Evolutionary conservation across 495 filamentous ascomycete species (phyloP), one percentile per base, ranked within the genome.

Genomic region (Sabuloglossum arenarium): DNA sequence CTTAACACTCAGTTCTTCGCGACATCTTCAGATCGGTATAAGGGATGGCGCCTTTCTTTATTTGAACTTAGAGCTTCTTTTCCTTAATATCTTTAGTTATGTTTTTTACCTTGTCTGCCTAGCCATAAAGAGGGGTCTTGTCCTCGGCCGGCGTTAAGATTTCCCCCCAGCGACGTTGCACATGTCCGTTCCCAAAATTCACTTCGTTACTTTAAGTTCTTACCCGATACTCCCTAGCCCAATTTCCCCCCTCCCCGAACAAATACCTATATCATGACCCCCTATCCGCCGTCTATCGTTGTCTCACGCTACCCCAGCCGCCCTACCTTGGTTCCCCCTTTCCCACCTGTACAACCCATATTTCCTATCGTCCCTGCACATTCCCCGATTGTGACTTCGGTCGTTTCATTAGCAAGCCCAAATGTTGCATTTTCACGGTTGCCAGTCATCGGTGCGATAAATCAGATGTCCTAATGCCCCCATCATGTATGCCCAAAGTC

Each of bases 391-490:
- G 45, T 27, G 8, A 27, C 34, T 24, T 47, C 45, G 12, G 45
- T 27, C 45, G 21, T 47, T 47, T 47, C 19, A 47, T 47, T 47
- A 47, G 45, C 19, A 8, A 24, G 45, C 45, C 45, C 45, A 47
- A 27, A 47, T 47, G 45, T 47, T 47, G 45, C 45, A 47, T 47
- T 47, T 47, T 47, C 45, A 47, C 45, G 45, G 45, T 47, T 47
- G 8, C 45, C 45, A 47, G 19, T 47, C 45, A 47, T 47, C n/a
- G 45, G 45, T 47, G 45, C 23, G 45, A n/a, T 47, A 47, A 47
- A 47, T 47, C 45, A 47, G 45, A 24, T 47, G 45, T 47, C 45
- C 45, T 47, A 47, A 47, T 47, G 45, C 45, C 45, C 45, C 23
- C 23, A 47, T 47, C 45, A 47, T 47, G 45, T 47, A 47, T 47